Evolutionary conservation across 768 basidiomycete genomes (phyloP).

Genomic region (Lactarius sp.): DNA sequence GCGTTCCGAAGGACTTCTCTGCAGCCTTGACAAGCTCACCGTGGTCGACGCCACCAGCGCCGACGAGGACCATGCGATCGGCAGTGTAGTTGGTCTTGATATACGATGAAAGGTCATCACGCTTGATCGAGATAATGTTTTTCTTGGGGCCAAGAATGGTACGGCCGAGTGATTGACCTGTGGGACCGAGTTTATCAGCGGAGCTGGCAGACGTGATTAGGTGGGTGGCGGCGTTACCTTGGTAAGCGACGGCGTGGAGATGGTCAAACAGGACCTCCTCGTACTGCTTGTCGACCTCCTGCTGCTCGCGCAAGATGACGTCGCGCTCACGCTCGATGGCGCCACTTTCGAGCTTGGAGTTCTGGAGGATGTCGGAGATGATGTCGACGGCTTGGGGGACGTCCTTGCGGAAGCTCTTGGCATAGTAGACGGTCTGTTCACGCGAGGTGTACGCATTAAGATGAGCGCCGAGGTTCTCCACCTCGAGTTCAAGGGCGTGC

Average conservation of each 20-base stretch:
- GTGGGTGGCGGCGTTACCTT: conserved; percentile 51
- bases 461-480: conserved; percentile 96
- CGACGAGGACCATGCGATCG: conserved; percentile 98
- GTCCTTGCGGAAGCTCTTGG: conserved; percentile 97
- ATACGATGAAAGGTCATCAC: conserved; percentile 82
- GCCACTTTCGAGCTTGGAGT: conserved; percentile 81
- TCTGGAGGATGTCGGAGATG: conserved; percentile 96
- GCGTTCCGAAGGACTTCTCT: conserved; percentile 84
- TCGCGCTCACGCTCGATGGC: conserved; percentile 95
- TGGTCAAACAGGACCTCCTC: conserved; percentile 99
- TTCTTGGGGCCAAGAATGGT: conserved; percentile 96
- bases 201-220: not conserved
- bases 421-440: conserved; percentile 99
- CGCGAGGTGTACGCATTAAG: conserved; percentile 97
- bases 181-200: conserved; percentile 16
- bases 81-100: conserved; percentile 98
- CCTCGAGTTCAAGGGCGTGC: conserved; percentile 89
- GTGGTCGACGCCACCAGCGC: conserved; percentile 93
- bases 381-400: conserved; percentile 89
- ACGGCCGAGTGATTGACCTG: conserved; percentile 91
- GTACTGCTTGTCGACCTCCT: conserved; percentile 97
- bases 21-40: conserved; percentile 89
- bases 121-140: conserved; percentile 94
- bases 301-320: conserved; percentile 94
- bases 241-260: conserved; percentile 93